Base-by-base conservation (phyloP, 2,329 filamentous ascomycete genomes). In the Colletotrichum sp. region DNA sequence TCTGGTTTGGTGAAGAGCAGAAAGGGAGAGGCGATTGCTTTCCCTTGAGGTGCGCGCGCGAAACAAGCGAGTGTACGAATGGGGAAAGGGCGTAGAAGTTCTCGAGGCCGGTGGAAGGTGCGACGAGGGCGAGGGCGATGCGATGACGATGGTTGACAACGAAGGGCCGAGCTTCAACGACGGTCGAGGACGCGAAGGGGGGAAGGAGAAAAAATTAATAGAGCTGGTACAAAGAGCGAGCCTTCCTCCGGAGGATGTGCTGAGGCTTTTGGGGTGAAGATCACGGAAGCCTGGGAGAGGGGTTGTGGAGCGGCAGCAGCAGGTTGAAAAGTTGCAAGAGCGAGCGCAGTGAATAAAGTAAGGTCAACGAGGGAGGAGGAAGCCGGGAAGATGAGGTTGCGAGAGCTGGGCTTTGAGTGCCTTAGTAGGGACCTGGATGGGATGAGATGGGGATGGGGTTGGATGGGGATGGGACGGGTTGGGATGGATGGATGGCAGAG, bases 51-150 rank as follows among this genome's bases (percentile, higher is more conserved):
- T 74, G 71, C 59, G 70, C 59, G 70, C 72, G 65, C 70, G 59
- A 57, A 30, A 65, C 61, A 77, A 77, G 67, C 66, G 72, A 74
- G 67, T 74, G 74, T 77, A 64, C 24, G 71, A 74, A 67, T 57
- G 55, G 36, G 63, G 55, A 43, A 67, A 67, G 63, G 43, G 67
- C 10, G 34, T 61, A 43, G 66, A 70, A 60, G 70, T 48, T 59
- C 18, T 52, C 59, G 32, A 61, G 67, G 21, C 32, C 13, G 21
- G 32, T 15, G 57, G 57, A 21, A 16, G 32, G 30, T 61, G 59
- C 57, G 57, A 60, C 57, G 26, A 60, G 24, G 26, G 32, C 13
- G 59, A n/a, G n/a, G 59, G 28, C 32, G 28, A 61, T 28, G 28
- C 5, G 28, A 34, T 28, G 59, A 60, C 57, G 28, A 34, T 24